Evolutionary conservation across 1,284 basidiomycete species (phyloP), one percentile per base, ranked within the genome.

Genomic region (Porogramme epimiltina): DNA sequence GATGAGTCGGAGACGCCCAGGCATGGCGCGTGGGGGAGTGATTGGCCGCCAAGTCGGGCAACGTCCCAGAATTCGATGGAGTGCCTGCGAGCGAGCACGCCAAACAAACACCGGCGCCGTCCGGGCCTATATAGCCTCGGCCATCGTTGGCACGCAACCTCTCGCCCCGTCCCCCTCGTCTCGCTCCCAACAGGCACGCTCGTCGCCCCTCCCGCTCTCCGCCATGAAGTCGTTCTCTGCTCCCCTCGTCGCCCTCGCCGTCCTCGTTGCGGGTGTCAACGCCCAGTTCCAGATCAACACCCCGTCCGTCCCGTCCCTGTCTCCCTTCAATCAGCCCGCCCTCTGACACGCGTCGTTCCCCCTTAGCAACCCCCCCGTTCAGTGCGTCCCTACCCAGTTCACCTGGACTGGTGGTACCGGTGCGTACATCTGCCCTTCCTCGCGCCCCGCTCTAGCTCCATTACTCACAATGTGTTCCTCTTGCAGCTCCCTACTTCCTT

Each of bases 221-320:
- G 50, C 59, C 49, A 65, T 65, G 63, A 61, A 62, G 61, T 57
- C 59, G 42, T 34, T 60, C 48, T 56, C 55, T 52, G 39, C 60
- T 47, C 46, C 60, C 51, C 51, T 67, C 52, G 41, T 65, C 52
- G 40, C 63, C 37, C 49, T 52, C 48, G 65, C 62, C 39, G 54
- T 59, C 55, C 41, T 62, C 45, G 59, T 53, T 43, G 59, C 54
- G 19, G 53, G 52, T 45, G 64, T 55, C 47, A 31, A 51, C 45
- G 63, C 61, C 6, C 64, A 66, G 63, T 52, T 64, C 51, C 50
- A 36, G 46, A 60, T 70, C 58, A 65, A 66, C 63, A 70, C 68
- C 47, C 68, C 66, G 68, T 70, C 53, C 51, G 68, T 59, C 22
- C 5, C 28, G 15, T 9, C 24, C 31, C 38, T 24, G 25, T 36